These are phyloP conservation scores for Cladosporium sp. DNA, from an alignment of 2,329 filamentous ascomycete genomes.

Conservation along the genomic window DNA sequence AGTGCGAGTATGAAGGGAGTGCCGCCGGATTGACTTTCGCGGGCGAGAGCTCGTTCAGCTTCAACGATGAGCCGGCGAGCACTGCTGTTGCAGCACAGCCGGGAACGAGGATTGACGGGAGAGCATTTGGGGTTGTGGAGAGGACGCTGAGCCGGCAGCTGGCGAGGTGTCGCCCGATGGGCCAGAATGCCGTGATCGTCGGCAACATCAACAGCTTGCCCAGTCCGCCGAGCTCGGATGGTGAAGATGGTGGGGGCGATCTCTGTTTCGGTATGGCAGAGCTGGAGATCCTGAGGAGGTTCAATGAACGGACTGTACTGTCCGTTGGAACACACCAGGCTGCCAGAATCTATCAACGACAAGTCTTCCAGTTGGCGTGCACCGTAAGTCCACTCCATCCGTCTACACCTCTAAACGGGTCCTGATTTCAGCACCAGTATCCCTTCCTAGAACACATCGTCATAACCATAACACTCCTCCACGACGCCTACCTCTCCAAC, in stretches of 20 bases:
- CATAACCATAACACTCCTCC: slow-evolving; percentile 47
- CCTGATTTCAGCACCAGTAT: slow-evolving; percentile 30
- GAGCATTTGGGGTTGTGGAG: too few species aligned
- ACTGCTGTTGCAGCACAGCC: not conserved
- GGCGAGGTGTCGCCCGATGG: not conserved
- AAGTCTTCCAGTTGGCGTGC: slow-evolving; percentile 12
- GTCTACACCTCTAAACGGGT: not conserved
- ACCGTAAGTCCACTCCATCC: slow-evolving; percentile 3
- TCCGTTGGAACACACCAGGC: slow-evolving; percentile 22
- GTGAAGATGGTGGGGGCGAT: slow-evolving; percentile 11
- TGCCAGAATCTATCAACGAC: slow-evolving; percentile 18
- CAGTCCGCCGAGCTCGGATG: slow-evolving; percentile 13
- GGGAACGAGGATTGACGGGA: not conserved
- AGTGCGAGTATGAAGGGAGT: slow-evolving; percentile 41
- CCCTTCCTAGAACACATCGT: slow-evolving; percentile 51
- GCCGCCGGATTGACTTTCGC: slow-evolving; percentile 17
- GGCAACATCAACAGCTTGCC: not conserved
- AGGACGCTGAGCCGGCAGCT: not conserved
- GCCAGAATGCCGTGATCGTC: not conserved
- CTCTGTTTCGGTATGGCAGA: slow-evolving; percentile 9
- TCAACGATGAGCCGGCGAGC: not conserved
- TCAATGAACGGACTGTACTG: slow-evolving; percentile 20
- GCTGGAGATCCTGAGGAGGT: slow-evolving; percentile 20
- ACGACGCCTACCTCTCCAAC: slow-evolving; percentile 42
- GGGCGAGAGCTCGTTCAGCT: slow-evolving; percentile 19